Evolutionary conservation across 2,329 filamentous ascomycete species (phyloP).

Genomic region (Tolypocladium nubicola): DNA sequence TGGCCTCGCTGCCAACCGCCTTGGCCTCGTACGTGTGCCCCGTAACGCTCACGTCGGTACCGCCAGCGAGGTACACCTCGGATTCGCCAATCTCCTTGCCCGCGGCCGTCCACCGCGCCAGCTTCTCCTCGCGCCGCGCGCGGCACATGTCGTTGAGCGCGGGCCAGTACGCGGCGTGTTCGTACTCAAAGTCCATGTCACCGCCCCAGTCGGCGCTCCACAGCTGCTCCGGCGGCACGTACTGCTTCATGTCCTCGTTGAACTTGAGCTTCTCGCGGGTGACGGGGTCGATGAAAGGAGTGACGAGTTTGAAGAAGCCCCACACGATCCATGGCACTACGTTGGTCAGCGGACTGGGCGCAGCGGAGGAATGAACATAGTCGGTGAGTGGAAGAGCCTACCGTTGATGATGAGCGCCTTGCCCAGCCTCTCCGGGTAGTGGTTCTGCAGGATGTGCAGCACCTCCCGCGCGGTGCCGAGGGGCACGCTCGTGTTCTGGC

Average conservation of each 20-base stretch:
- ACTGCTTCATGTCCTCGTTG: constrained; percentile 80
- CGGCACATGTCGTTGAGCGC: constrained; percentile 63
- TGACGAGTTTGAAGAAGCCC: constrained; percentile 94
- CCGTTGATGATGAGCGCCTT: constrained; percentile 82
- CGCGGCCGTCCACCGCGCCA: constrained; percentile 64
- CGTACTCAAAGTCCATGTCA: constrained; percentile 80
- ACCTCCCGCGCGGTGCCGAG: constrained; percentile 71
- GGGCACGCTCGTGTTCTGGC: constrained; percentile 62
- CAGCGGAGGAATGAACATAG: too few species aligned
- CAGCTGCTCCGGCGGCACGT: constrained; percentile 73
- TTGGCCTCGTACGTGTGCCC: constrained; percentile 17
- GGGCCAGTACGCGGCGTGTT: constrained; percentile 84
- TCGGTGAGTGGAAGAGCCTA: constrained; percentile 27
- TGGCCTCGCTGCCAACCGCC: not conserved
- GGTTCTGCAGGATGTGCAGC: constrained; percentile 84
- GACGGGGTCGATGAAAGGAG: constrained; percentile 89
- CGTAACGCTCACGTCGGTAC: constrained; percentile 22
- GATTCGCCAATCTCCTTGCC: constrained; percentile 78
- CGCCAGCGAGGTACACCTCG: constrained; percentile 76
- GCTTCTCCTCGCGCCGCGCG: constrained; percentile 50
- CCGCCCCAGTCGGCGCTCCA: constrained; percentile 67
- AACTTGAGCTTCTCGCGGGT: constrained; percentile 95
- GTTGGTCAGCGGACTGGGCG: not conserved
- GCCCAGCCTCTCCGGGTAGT: constrained; percentile 89
- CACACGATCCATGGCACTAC: constrained; percentile 82